Evolutionary conservation across 73 alveolate species (phyloP).

Genomic region (Uronychia setigera): DNA sequence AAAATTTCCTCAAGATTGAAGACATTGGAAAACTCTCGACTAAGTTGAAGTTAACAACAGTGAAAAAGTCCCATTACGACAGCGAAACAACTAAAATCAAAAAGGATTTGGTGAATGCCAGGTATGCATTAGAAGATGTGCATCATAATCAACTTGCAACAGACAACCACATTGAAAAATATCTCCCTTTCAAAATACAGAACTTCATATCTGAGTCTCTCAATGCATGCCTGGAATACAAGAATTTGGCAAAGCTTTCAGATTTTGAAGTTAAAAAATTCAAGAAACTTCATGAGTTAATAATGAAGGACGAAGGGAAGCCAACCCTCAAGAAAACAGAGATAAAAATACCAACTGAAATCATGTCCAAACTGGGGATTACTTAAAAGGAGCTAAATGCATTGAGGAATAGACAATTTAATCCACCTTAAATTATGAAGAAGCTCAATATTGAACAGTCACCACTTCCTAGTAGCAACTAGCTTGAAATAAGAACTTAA

Average conservation of each 20-base stretch:
- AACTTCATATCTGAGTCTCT: slow-evolving; percentile 34
- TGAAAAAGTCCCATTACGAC: neutral
- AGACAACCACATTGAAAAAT: slow-evolving; percentile 32
- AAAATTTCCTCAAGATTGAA: neutral
- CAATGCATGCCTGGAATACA: neutral
- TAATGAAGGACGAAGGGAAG: slow-evolving; percentile 14
- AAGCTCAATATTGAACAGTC: neutral
- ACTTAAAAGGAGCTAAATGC: neutral
- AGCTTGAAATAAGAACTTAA: too few species aligned
- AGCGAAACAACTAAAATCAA: neutral
- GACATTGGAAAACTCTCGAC: neutral
- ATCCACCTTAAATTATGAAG: neutral
- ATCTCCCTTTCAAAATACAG: slow-evolving; percentile 28
- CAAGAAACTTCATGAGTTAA: slow-evolving; percentile 22
- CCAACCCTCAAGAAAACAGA: neutral
- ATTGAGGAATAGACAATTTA: neutral
- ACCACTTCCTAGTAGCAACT: too few species aligned
- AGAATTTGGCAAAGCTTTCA: neutral
- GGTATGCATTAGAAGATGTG: slow-evolving; percentile 16
- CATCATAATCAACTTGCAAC: slow-evolving; percentile 13
- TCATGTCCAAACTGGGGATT: neutral
- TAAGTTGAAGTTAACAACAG: neutral
- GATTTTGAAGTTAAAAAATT: slow-evolving; percentile 13
- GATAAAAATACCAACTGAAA: neutral
- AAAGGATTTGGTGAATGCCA: neutral